Evolutionary conservation across 768 basidiomycete genomes (phyloP).

Genomic region (Mycena olivaceomarginata): DNA sequence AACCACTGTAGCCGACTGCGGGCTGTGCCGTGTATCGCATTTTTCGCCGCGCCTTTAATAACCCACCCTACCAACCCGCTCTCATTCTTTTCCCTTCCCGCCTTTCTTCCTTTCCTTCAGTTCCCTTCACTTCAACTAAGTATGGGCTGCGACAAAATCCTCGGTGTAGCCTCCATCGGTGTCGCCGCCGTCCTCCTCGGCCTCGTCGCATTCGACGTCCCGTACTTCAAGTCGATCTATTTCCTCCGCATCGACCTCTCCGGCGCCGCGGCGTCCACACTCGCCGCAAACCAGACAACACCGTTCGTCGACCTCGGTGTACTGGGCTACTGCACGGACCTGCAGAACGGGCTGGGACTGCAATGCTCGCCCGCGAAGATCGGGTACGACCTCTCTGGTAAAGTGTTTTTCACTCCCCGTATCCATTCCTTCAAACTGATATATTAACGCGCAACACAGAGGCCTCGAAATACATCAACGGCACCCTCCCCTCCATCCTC

Average conservation of each 20-base stretch:
- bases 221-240: conserved; percentile 79
- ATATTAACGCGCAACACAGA: background rate
- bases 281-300: conserved; percentile 32
- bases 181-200: conserved; percentile 75
- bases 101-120: background rate
- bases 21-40: conserved; percentile 32
- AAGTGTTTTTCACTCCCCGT: background rate
- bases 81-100: background rate
- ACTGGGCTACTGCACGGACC: conserved; percentile 77
- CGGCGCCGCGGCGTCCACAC: conserved; percentile 54
- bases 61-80: background rate
- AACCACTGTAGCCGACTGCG: background rate
- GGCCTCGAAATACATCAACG: conserved; percentile 70
- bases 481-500: conserved; percentile 37
- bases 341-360: conserved; percentile 55
- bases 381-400: conserved; percentile 80
- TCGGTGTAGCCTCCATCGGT: conserved; percentile 78
- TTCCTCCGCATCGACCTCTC: conserved; percentile 74
- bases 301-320: conserved; percentile 73
- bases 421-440: no score
- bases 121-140: background rate
- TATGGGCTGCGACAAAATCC: conserved; percentile 59
- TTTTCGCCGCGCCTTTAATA: background rate
- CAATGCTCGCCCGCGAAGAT: conserved; percentile 77
- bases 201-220: conserved; percentile 81